Conservation (phyloP, 208 protist species). For the Trypanosoma scelopori region DNA sequence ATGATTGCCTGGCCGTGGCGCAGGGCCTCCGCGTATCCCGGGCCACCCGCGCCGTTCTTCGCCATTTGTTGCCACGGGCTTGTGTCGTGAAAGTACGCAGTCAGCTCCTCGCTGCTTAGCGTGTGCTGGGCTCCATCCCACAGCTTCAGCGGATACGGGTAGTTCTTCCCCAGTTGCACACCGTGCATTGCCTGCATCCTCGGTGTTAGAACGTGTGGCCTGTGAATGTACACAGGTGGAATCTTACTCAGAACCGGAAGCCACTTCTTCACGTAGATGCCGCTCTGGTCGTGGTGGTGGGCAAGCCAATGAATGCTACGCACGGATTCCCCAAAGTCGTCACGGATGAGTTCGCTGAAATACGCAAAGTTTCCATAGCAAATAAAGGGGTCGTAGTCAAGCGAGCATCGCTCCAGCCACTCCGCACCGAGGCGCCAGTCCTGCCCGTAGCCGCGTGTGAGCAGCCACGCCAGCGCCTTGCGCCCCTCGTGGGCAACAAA, state of each 20-base stretch:
- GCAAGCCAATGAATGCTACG: constrained; percentile 77
- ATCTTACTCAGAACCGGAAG: constrained; percentile 84
- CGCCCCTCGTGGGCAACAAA: constrained; percentile 77
- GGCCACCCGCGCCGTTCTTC: constrained; percentile 31
- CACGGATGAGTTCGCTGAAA: constrained; percentile 65
- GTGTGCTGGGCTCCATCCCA: constrained; percentile 80
- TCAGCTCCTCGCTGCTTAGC: constrained; percentile 43
- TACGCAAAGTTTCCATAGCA: constrained; percentile 89
- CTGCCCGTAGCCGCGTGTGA: constrained; percentile 80
- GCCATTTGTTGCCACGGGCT: constrained; percentile 27
- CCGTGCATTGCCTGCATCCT: constrained; percentile 89
- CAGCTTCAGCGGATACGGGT: constrained; percentile 89
- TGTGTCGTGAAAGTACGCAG: constrained; percentile 50
- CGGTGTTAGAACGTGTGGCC: constrained; percentile 81
- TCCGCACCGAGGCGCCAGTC: constrained; percentile 89
- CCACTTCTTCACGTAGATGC: constrained; percentile 91
- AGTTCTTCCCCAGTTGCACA: constrained; percentile 77
- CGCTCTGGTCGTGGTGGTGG: constrained; percentile 87
- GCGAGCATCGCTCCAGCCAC: constrained; percentile 88
- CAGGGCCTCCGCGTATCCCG: constrained; percentile 73
- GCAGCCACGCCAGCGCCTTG: constrained; percentile 81
- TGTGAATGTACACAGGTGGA: constrained; percentile 87
- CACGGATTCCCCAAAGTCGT: constrained; percentile 86
- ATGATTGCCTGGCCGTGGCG: constrained; percentile 64
- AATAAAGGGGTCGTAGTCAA: constrained; percentile 89